Base-by-base conservation (phyloP, 495 filamentous ascomycete genomes). In the Penicillium samsonianum region DNA sequence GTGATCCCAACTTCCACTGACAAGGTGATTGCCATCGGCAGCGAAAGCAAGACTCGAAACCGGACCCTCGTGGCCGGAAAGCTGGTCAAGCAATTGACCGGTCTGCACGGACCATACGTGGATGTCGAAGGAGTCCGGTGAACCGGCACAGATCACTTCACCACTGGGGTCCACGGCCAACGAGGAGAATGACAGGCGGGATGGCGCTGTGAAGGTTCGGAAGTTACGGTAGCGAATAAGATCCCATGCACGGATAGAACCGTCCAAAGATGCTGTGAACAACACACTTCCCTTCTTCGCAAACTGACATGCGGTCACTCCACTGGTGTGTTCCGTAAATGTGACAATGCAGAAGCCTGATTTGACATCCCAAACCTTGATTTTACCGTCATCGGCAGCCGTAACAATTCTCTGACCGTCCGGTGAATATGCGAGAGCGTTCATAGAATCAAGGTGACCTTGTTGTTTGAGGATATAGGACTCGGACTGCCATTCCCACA, bases 401-500 rank as follows among this genome's bases (percentile, higher is more conserved):
- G 95, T 98, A 52, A 98, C 87, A 58, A 98, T 88, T 26, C 90
- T 86, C 65, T 94, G 89, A 8, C 94, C 92, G 63, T 97, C 93
- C 0, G 93, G 92, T 5, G 95, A 95, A 72, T 98, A 98, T 12
- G 86, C 87, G 6, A 98, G 78, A 8, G 93, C 79, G 71, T 96
- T 98, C 85, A 97, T 90, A n/a, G 91, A 87, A 67, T 98, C 95
- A 47, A 95, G 90, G 73, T 98, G 94, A 1, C 93, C 93, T 73
- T 98, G 94, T 65, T 98, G 94, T 71, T 98, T 98, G 33, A 98
- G 73, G 54, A 98, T 92, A 72, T 98, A 98, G n/a, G 95, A 97
- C 70, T 98, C 94, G 2, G 95, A 98, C 65, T 98, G 95, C 95
- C 95, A 98, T 71, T 98, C 94, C 94, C 94, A 98, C 23, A 98